phyloP scores from a whole-genome alignment of 768 basidiomycete species.

The Phlebiopsis gigantea region DNA sequence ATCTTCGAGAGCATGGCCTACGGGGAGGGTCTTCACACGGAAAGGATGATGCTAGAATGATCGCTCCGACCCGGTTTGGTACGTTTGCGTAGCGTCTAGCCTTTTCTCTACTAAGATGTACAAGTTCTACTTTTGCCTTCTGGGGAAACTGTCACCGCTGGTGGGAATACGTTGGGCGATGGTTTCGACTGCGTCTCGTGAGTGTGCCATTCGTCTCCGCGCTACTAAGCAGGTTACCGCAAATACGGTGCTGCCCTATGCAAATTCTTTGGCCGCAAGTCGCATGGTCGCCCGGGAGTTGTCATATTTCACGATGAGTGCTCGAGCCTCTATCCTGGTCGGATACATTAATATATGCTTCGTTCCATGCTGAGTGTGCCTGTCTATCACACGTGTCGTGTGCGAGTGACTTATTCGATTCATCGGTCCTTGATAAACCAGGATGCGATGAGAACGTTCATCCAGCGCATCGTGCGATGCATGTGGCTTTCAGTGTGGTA shows the following conservation, averaged over 20 bases:
- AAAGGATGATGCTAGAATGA: slow-evolving; percentile 75
- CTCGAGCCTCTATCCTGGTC: slow-evolving; percentile 1
- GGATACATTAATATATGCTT: slow-evolving; percentile 4
- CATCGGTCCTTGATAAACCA: too few relatives aligned
- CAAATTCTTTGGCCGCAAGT: background rate
- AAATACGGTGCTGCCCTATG: background rate
- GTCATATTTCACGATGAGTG: slow-evolving; percentile 8
- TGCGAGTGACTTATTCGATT: too few relatives aligned
- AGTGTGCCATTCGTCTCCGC: slow-evolving; percentile 10
- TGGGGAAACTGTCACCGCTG: background rate
- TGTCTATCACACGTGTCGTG: too few relatives aligned
- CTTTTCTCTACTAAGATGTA: slow-evolving; percentile 23
- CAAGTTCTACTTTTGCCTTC: slow-evolving; percentile 14
- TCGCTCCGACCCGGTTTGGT: slow-evolving; percentile 18
- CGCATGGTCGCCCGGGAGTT: background rate
- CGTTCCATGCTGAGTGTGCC: background rate
- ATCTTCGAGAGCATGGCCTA: slow-evolving; percentile 96
- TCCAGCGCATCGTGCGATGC: too few relatives aligned
- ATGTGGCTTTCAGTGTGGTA: too few relatives aligned
- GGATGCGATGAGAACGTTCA: too few relatives aligned
- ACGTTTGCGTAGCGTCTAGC: slow-evolving; percentile 25
- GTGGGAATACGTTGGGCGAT: background rate
- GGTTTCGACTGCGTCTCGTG: slow-evolving; percentile 6
- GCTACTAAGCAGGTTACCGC: background rate
- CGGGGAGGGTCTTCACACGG: slow-evolving; percentile 83